phyloP scores from a whole-genome alignment of 345 rosid species.

The Syzygium aromaticum region DNA sequence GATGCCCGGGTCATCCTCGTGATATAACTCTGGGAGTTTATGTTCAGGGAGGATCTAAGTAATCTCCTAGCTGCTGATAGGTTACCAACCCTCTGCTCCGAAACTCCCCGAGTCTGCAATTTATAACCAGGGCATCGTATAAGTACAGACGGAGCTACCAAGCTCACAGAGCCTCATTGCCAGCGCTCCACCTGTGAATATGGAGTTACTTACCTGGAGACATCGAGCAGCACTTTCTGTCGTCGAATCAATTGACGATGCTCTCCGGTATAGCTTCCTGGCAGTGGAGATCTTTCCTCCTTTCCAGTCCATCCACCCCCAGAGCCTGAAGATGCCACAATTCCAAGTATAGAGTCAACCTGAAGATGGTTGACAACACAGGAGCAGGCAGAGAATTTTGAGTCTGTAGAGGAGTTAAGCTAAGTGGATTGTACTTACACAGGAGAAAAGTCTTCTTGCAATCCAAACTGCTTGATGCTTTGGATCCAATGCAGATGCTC shows the following conservation, averaged over 20 bases:
- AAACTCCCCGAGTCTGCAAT: constrained; percentile 87
- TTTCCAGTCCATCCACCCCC: constrained; percentile 99
- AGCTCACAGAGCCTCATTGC: not conserved
- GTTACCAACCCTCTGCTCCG: constrained; percentile 86
- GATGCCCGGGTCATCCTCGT: constrained; percentile 99
- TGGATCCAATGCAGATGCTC: constrained; percentile 79
- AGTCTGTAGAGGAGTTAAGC: not conserved
- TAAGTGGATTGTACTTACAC: not conserved
- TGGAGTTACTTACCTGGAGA: constrained; percentile 52
- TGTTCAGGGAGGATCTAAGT: constrained; percentile 68
- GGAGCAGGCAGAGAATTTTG: not conserved
- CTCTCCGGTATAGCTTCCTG: constrained; percentile 71
- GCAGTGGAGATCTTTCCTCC: constrained; percentile 83
- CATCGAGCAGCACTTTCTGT: constrained; percentile 88
- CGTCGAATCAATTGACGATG: constrained; percentile 57
- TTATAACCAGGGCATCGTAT: not conserved
- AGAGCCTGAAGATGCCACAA: constrained; percentile 45
- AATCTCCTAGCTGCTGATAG: constrained; percentile 80
- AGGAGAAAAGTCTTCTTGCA: constrained; percentile 35
- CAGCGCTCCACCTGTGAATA: not conserved
- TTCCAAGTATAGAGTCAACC: not conserved
- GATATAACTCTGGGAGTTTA: constrained; percentile 82
- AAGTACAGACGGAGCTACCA: not conserved
- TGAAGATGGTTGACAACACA: not conserved
- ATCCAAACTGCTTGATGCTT: constrained; percentile 95